phyloP scores from a whole-genome alignment of 2,329 filamentous ascomycete genomes.

The Thielaviopsis euricoi region DNA sequence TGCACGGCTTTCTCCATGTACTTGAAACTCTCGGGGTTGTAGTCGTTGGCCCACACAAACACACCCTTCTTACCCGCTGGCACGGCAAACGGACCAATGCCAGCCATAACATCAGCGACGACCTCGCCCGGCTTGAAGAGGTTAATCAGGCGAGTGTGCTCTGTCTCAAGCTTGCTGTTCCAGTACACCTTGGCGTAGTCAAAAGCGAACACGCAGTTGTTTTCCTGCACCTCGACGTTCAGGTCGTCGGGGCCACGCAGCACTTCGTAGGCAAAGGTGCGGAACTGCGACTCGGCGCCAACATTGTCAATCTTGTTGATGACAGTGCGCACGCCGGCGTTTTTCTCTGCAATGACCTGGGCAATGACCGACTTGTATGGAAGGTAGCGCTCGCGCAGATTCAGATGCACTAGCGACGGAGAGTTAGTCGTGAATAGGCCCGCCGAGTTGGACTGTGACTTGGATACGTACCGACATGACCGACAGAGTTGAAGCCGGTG shows the following conservation, averaged over 20 bases:
- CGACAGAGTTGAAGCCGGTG: constrained; percentile 71
- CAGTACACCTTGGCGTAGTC: constrained; percentile 96
- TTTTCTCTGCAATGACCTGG: constrained; percentile 79
- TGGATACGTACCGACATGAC: constrained; percentile 55
- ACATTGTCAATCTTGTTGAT: constrained; percentile 94
- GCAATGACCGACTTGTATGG: constrained; percentile 80
- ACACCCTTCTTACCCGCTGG: constrained; percentile 79
- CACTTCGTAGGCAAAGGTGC: constrained; percentile 86
- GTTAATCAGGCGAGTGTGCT: constrained; percentile 66
- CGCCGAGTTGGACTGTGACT: neutral
- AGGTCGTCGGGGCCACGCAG: constrained; percentile 68
- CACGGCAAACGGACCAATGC: constrained; percentile 86
- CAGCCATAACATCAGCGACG: constrained; percentile 93
- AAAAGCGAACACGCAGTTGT: constrained; percentile 74
- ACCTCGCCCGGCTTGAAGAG: constrained; percentile 72
- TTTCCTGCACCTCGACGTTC: constrained; percentile 68
- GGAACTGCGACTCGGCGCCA: constrained; percentile 67
- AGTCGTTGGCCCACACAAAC: constrained; percentile 93
- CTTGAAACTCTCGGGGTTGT: constrained; percentile 77
- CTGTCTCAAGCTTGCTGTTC: constrained; percentile 82
- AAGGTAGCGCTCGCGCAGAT: constrained; percentile 66
- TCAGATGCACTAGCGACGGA: constrained; percentile 64
- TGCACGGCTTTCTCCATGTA: constrained; percentile 53
- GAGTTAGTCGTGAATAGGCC: constrained; percentile 4
- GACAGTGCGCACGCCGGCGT: constrained; percentile 63